phyloP scores from a whole-genome alignment of 73 alveolate genomes.

The Tetrahymena thermophila region DNA sequence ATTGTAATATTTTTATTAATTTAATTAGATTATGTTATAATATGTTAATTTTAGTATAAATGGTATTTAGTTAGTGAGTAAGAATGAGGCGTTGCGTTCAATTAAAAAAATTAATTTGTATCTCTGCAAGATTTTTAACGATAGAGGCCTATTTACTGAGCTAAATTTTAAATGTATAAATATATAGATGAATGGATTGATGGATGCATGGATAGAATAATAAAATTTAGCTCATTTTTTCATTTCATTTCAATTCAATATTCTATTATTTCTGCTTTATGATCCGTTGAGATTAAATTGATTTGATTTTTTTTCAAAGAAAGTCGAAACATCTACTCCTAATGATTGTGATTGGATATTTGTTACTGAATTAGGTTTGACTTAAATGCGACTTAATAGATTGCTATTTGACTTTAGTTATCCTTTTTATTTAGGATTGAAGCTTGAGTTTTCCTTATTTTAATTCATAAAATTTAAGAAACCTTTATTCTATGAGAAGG shows the following conservation, averaged over 20 bases:
- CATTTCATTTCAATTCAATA: neutral
- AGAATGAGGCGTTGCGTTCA: neutral
- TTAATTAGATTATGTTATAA: neutral
- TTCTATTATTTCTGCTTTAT: neutral
- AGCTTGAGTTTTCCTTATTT: neutral
- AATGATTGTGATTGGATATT: neutral
- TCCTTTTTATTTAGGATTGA: neutral
- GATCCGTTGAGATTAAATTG: neutral
- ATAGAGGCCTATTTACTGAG: neutral
- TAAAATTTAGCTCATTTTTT: neutral
- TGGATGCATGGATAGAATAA: neutral
- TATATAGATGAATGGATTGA: neutral
- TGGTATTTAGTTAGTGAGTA: neutral
- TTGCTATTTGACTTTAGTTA: neutral
- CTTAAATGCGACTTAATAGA: neutral
- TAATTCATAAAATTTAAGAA: neutral
- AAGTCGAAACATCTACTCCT: neutral
- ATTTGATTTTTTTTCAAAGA: neutral
- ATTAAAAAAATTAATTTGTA: too few relatives aligned
- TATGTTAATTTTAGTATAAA: neutral
- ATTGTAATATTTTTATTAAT: neutral
- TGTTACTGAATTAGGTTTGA: neutral
- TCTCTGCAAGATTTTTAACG: too few relatives aligned
- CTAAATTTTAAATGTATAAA: neutral
- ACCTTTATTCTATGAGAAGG: neutral